These are phyloP conservation scores for Agrostemma githago DNA, from an alignment of 148 eudicot species.

Conservation along the genomic window DNA sequence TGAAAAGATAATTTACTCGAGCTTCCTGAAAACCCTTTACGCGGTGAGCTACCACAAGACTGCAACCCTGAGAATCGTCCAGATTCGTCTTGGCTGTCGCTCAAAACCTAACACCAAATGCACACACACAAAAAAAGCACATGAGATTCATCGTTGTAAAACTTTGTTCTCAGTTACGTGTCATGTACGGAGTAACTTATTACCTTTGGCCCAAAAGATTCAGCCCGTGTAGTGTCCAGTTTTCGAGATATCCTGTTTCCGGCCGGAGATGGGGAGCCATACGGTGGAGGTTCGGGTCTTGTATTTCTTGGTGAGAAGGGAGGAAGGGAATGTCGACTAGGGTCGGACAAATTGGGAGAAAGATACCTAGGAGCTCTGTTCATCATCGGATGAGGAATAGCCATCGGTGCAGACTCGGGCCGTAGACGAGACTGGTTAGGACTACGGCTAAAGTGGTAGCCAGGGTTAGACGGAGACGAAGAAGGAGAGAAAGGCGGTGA, in stretches of 20 bases:
- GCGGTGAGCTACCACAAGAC: conserved; percentile 86
- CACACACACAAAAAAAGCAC: conserved; percentile 15
- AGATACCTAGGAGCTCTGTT: conserved; percentile 64
- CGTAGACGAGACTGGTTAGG: conserved; percentile 46
- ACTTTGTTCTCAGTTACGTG: background rate
- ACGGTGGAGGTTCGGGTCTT: conserved; percentile 51
- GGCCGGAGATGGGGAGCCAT: conserved; percentile 70
- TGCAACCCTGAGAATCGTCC: conserved; percentile 89
- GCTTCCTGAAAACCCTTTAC: conserved; percentile 73
- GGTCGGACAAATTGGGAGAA: conserved; percentile 91
- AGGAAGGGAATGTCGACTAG: conserved; percentile 69
- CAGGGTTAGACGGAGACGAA: conserved; percentile 72
- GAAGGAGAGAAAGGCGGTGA: conserved; percentile 94
- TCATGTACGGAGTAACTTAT: background rate
- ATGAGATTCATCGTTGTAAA: background rate
- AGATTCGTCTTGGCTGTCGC: conserved; percentile 79
- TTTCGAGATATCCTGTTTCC: conserved; percentile 60
- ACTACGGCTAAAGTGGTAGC: conserved; percentile 46
- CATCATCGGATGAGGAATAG: conserved; percentile 81
- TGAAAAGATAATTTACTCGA: conserved; percentile 87
- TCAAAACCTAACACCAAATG: conserved; percentile 45
- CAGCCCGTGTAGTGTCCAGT: conserved; percentile 47
- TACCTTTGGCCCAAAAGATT: conserved; percentile 67
- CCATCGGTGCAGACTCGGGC: conserved; percentile 74
- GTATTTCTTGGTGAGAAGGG: conserved; percentile 70